phyloP scores from a whole-genome alignment of 2,329 filamentous ascomycete species.

The Talaromyces sp. region DNA sequence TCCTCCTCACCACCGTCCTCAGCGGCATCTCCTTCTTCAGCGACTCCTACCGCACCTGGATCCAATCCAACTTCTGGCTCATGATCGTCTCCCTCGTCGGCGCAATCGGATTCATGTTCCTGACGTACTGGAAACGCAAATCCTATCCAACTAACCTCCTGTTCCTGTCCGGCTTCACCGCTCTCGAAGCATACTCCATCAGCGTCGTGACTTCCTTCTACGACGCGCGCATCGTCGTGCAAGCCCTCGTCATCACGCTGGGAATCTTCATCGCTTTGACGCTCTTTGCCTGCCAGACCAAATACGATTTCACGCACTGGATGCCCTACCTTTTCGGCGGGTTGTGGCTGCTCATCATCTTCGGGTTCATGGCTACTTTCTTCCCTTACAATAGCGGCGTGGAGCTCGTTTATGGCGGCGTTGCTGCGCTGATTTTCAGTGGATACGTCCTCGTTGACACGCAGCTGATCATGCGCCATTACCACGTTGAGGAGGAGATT shows the following conservation, averaged over 20 bases:
- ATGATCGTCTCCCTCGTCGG: constrained; percentile 86
- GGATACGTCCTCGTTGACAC: constrained; percentile 96
- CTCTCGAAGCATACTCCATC: constrained; percentile 89
- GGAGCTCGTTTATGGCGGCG: constrained; percentile 80
- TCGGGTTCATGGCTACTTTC: constrained; percentile 89
- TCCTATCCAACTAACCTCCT: constrained; percentile 92
- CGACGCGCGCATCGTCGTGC: constrained; percentile 76
- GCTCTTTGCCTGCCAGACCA: constrained; percentile 91
- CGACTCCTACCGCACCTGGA: constrained; percentile 75
- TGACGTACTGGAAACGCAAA: constrained; percentile 94
- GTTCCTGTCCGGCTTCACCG: constrained; percentile 87
- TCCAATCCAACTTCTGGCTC: constrained; percentile 77
- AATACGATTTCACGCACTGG: constrained; percentile 98
- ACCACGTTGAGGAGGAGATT: constrained; percentile 98
- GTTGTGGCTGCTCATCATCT: constrained; percentile 86
- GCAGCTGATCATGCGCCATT: constrained; percentile 90
- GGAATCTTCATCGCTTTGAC: constrained; percentile 64
- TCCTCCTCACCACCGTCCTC: constrained; percentile 77
- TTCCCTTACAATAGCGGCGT: constrained; percentile 77
- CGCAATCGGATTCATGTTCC: constrained; percentile 76
- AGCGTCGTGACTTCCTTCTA: constrained; percentile 92
- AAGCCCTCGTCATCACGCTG: constrained; percentile 82
- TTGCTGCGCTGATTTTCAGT: constrained; percentile 84
- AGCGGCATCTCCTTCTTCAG: constrained; percentile 86
- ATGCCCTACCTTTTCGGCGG: constrained; percentile 90